Percentiles rank a stretch among this genome's conserved stretches.
Evolutionary conservation across 2,329 filamentous ascomycete genomes (phyloP).

Genomic region (Orbilia oligospora): DNA sequence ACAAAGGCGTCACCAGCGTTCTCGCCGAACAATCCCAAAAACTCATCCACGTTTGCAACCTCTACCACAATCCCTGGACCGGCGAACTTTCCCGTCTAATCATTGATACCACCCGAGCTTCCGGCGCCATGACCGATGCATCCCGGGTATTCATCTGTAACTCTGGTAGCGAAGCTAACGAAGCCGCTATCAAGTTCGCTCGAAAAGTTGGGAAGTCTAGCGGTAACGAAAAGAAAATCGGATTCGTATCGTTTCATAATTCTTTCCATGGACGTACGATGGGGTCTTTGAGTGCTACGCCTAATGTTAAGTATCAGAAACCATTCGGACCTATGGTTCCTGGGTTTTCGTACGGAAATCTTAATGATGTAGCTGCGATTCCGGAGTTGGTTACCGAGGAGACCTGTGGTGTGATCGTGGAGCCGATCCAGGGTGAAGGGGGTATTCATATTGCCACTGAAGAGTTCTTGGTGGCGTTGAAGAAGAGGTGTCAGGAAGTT

Average conservation of each 20-base stretch:
- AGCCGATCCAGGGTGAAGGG: constrained; percentile 97
- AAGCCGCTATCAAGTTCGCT: constrained; percentile 96
- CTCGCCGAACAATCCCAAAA: constrained; percentile 84
- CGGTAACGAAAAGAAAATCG: constrained; percentile 76
- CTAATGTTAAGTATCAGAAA: constrained; percentile 96
- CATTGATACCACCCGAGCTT: constrained; percentile 82
- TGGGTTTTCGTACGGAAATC: constrained; percentile 87
- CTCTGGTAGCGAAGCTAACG: constrained; percentile 96
- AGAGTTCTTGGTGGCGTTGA: constrained; percentile 87
- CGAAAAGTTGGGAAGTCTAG: constrained; percentile 85
- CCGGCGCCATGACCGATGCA: constrained; percentile 85
- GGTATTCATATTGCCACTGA: constrained; percentile 87
- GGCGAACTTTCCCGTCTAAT: constrained; percentile 88
- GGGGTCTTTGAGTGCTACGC: constrained; percentile 94
- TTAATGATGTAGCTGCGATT: constrained; percentile 83
- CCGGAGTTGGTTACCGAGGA: constrained; percentile 81
- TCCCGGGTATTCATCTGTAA: constrained; percentile 92
- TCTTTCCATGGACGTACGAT: constrained; percentile 98
- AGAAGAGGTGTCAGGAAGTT: constrained; percentile 85
- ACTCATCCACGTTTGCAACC: constrained; percentile 91
- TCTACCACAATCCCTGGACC: constrained; percentile 98
- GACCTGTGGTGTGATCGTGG: constrained; percentile 94
- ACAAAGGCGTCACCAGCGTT: constrained; percentile 81
- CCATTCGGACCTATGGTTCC: constrained; percentile 97
- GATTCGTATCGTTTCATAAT: constrained; percentile 90